Conservation (phyloP, 2,329 filamentous ascomycete species). For the Ceratocystis alfenasii region DNA sequence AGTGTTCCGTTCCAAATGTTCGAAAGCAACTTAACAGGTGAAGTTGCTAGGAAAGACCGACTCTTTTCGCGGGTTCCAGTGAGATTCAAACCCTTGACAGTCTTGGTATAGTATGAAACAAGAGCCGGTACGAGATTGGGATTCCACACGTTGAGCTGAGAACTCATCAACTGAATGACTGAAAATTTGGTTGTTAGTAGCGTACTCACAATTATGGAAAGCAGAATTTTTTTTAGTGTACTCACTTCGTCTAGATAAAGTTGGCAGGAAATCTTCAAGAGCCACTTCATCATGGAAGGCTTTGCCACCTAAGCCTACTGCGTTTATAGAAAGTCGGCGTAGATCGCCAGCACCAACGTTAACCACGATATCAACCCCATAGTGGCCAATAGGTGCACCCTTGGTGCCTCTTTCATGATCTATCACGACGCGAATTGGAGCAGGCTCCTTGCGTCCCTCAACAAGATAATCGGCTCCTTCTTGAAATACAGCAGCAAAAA, state of each 20-base stretch:
- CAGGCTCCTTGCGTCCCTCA: conserved; percentile 54
- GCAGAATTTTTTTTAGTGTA: not conserved
- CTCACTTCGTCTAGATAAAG: conserved; percentile 62
- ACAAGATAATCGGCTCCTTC: conserved; percentile 51
- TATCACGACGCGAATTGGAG: conserved; percentile 59
- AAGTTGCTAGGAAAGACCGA: conserved; percentile 61
- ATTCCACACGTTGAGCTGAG: conserved; percentile 58
- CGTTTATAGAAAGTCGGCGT: conserved; percentile 39
- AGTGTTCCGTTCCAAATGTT: conserved; percentile 54
- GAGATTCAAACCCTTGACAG: conserved; percentile 57
- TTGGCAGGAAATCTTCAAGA: conserved; percentile 59
- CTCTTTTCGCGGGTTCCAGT: conserved; percentile 52
- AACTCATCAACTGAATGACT: conserved; percentile 63
- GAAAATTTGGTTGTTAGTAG: conserved; percentile 1
- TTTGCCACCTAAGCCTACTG: conserved; percentile 54
- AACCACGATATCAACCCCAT: conserved; percentile 59
- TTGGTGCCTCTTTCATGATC: conserved; percentile 57
- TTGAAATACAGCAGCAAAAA: conserved; percentile 60
- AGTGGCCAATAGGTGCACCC: conserved; percentile 53
- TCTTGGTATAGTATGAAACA: conserved; percentile 65
- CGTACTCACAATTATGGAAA: not conserved
- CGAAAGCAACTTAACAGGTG: conserved; percentile 81
- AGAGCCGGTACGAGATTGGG: conserved; percentile 52
- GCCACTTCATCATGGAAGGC: conserved; percentile 63
- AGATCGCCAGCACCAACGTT: conserved; percentile 45